phyloP scores from a whole-genome alignment of 2,329 filamentous ascomycete species.

The Aspergillus brunneoviolaceus region DNA sequence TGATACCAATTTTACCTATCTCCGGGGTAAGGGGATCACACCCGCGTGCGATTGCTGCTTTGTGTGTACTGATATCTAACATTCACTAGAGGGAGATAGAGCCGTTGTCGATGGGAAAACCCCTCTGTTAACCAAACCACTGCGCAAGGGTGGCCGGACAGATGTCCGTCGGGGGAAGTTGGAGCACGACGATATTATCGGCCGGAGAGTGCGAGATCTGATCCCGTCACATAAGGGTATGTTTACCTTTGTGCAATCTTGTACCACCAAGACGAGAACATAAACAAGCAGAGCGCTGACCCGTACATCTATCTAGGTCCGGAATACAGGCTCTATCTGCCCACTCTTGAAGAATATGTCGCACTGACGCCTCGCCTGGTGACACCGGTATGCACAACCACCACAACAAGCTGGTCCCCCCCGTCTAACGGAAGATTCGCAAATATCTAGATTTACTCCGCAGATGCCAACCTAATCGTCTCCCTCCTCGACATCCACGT shows the following conservation, averaged over 20 bases:
- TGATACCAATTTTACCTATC: constrained; percentile 40
- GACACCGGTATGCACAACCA: constrained; percentile 61
- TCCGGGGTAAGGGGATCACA: constrained; percentile 32
- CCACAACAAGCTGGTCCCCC: background rate
- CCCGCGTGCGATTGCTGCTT: background rate
- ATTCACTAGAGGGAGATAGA: constrained; percentile 43
- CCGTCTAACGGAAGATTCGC: constrained; percentile 3
- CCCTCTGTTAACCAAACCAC: constrained; percentile 43
- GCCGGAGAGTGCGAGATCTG: constrained; percentile 59
- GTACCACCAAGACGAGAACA: background rate
- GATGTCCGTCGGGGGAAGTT: constrained; percentile 39
- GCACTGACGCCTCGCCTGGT: constrained; percentile 65
- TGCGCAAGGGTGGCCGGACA: constrained; percentile 39
- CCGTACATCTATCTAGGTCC: constrained; percentile 33
- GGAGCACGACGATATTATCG: constrained; percentile 60
- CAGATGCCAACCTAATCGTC: constrained; percentile 73
- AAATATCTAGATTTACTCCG: constrained; percentile 63
- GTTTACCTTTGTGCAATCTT: background rate
- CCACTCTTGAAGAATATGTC: constrained; percentile 73
- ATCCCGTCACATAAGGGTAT: constrained; percentile 55
- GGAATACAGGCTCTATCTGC: constrained; percentile 59
- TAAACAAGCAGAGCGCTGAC: background rate
- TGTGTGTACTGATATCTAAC: background rate
- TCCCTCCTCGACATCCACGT: constrained; percentile 74
- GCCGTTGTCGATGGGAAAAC: constrained; percentile 42